phyloP scores from a whole-genome alignment of 345 rosid species.

The Populus simonii region DNA sequence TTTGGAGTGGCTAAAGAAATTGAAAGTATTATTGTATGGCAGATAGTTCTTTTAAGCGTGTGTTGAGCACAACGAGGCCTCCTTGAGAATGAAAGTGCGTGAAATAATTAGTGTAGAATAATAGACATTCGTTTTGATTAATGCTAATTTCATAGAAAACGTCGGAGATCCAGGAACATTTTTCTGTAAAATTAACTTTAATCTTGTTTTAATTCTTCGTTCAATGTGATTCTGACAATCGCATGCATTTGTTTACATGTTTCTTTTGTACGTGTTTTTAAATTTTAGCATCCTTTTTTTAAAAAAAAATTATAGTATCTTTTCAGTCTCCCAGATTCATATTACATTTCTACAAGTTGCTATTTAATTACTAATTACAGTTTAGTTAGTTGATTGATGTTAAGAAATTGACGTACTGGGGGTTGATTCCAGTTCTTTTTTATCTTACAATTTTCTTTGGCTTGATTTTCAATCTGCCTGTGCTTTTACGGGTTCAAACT shows the following conservation, averaged over 20 bases:
- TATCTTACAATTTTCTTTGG: not conserved
- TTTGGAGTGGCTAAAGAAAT: not conserved
- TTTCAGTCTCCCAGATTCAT: not conserved
- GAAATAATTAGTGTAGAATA: too few species aligned
- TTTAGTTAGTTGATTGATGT: not conserved
- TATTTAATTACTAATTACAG: not conserved
- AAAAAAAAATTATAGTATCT: not conserved
- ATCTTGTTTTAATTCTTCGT: too few species aligned
- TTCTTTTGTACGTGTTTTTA: not conserved
- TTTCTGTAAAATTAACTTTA: too few species aligned
- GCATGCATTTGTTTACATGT: not conserved
- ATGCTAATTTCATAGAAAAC: not conserved
- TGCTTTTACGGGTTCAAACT: not conserved
- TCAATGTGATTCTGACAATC: not conserved
- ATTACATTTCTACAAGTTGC: not conserved
- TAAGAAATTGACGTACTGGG: not conserved
- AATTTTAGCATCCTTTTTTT: too few species aligned
- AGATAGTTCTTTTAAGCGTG: not conserved
- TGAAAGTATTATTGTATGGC: too few species aligned
- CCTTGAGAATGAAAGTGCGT: not conserved
- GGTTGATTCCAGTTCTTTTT: not conserved
- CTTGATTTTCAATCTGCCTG: not conserved
- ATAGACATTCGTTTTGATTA: too few species aligned
- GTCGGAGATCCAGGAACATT: too few species aligned
- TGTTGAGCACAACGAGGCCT: not conserved